Conservation (phyloP, 2,329 filamentous ascomycete genomes). For the Domatiomyces globalis region DNA sequence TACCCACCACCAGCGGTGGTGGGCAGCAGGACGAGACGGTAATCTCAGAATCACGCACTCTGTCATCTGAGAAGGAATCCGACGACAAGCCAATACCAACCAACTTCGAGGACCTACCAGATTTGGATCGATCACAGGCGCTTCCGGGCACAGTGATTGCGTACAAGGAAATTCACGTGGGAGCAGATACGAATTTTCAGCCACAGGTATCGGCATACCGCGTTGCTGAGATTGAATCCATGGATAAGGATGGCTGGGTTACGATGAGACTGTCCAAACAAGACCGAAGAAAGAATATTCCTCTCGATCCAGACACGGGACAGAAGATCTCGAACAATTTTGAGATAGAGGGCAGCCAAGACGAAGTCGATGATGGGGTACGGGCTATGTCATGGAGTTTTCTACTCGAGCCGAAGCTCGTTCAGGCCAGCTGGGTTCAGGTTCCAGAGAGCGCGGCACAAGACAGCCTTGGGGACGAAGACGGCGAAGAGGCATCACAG, state of each 20-base stretch:
- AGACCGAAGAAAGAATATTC: slow-evolving; percentile 23
- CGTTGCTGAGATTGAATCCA: slow-evolving; percentile 51
- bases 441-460: slow-evolving; percentile 21
- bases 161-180: slow-evolving; percentile 35
- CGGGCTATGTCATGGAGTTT: slow-evolving; percentile 47
- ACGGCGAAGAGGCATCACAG: not conserved
- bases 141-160: slow-evolving; percentile 30
- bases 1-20: not conserved
- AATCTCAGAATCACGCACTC: not conserved
- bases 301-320: slow-evolving; percentile 48
- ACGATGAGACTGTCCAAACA: slow-evolving; percentile 51
- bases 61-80: slow-evolving; percentile 5
- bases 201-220: slow-evolving; percentile 39
- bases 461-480: slow-evolving; percentile 25
- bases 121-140: slow-evolving; percentile 22
- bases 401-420: slow-evolving; percentile 53
- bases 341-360: slow-evolving; percentile 47
- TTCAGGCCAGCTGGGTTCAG: slow-evolving; percentile 29
- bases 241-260: slow-evolving; percentile 41
- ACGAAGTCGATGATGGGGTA: slow-evolving; percentile 44
- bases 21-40: not conserved
- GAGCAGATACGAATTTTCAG: slow-evolving; percentile 34
- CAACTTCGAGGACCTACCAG: slow-evolving; percentile 51
- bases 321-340: slow-evolving; percentile 64
- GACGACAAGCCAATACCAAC: slow-evolving; percentile 26